These are phyloP conservation scores for Parietaria judaica DNA, from an alignment of 306 rosid genomes.

Conservation along the genomic window DNA sequence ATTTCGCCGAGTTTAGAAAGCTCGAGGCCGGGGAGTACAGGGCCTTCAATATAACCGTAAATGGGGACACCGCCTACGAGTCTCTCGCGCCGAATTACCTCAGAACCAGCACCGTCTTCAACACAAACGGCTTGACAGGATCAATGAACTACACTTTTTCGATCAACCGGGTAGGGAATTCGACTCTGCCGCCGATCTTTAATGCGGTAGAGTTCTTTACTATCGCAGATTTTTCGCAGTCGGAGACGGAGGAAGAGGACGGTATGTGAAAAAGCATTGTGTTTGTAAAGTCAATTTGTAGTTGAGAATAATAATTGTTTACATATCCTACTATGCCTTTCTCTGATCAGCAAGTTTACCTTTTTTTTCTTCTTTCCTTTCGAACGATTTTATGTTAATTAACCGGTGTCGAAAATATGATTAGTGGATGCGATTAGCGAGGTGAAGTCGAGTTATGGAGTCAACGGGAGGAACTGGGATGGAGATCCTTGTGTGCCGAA, in stretches of 20 bases:
- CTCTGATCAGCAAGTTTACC: too few relatives aligned
- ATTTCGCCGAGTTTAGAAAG: conserved; percentile 39
- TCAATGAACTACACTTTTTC: conserved; percentile 14
- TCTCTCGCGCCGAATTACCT: conserved; percentile 20
- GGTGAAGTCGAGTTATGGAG: conserved; percentile 21
- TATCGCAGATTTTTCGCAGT: conserved; percentile 19
- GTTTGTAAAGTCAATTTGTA: too few relatives aligned
- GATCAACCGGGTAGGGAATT: conserved; percentile 16
- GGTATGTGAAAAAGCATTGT: conserved; percentile 20
- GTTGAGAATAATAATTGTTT: too few relatives aligned
- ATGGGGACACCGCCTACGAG: conserved; percentile 19
- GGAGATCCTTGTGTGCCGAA: conserved; percentile 47
- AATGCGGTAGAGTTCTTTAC: conserved; percentile 43
- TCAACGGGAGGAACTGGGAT: conserved; percentile 32
- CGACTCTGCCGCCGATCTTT: conserved; percentile 51
- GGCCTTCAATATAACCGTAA: conserved; percentile 32
- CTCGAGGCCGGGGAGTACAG: conserved; percentile 26
- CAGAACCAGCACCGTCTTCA: conserved; percentile 7
- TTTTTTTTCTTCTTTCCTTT: not conserved
- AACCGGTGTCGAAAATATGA: conserved; percentile 2
- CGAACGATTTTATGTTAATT: not conserved
- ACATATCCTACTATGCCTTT: not conserved
- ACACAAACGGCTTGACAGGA: not conserved
- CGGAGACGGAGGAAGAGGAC: conserved; percentile 31
- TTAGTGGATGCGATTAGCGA: conserved; percentile 32